Base-by-base conservation (phyloP, 768 basidiomycete species). In the Tricholoma matsutake region DNA sequence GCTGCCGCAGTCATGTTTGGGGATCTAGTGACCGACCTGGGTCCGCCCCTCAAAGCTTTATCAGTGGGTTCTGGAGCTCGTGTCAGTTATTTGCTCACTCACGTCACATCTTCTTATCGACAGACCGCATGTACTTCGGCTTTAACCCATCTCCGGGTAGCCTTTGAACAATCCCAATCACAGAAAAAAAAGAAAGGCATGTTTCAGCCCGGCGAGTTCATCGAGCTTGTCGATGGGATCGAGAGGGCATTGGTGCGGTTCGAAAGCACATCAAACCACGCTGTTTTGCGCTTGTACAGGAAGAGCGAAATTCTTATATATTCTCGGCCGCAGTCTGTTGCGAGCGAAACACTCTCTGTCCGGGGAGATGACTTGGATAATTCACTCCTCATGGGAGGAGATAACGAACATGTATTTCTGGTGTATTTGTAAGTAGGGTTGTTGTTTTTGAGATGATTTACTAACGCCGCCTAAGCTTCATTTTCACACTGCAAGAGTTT, bases 401-500 rank as follows among this genome's bases (percentile, higher is more conserved):
- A 89, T n/a, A 86, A 88, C 64, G 95, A 97, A 66, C 86, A 87
- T 59, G 81, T 97, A 1, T 96, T 96, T 71, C 73, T 96, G 25
- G 89, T 95, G 0, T 96, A 96, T 69, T 96, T 95, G 95, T 96
- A 63, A 71, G 93, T 79, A 3, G 39, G 54, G 18, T 56, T 37
- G 54, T 16, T 10, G 6, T 54, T 57, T 20, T 7, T 28, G 49
- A 10, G 37, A 25, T 22, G 10, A 29, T 18, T 31, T 59, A 13
- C 57, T 61, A 39, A 67, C 28, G 6, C 41, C 41, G 4, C 18
- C 29, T 29, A 63, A 97, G 95, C 78, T 98, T 96, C 75, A 90
- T 97, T 64, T 99, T 98, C 74, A 96, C 94, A 0, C 72, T 98
- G 47, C 94, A 99, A 74, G 97, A 98, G 70, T 98, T 98, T 70